Evolutionary conservation across 768 basidiomycete genomes (phyloP), one percentile per base, ranked within the genome.

Genomic region (Tulasnella sp.): DNA sequence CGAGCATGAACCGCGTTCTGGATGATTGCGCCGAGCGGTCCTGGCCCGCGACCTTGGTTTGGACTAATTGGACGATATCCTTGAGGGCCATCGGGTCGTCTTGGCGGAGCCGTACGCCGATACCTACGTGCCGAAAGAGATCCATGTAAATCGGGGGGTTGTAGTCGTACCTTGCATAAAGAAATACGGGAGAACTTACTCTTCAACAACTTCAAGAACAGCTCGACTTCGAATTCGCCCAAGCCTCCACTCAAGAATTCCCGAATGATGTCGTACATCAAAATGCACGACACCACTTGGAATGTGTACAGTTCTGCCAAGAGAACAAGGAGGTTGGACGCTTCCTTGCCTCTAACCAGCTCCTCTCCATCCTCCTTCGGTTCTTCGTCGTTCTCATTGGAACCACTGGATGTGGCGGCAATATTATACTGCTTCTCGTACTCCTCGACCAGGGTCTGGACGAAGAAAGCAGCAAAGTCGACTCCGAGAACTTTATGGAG

Each of bases 291-390:
- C 76, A 99, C 90, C 34, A 98, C 94, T 86, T 96, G 94, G 84
- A 98, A 96, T 84, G 98, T 98, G 87, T 98, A 99, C 27, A 99
- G 87, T 84, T 98, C 96, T 2, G 95, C 94, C 31, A 98, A 86
- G 34, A 99, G 89, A 1, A 94, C 90, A 58, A 97, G 88, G 44
- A 99, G 86, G 84, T 99, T 99, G 14, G 93, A 91, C 81, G 92
- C 92, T 83, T 97, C 95, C 85, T 99, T 99, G 40, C 95, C 94
- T 34, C n/a, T 68, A 31, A 68, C 27, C 27, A 5, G 27, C 62
- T 68, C 62, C 8, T 86, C 84, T 1, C 85, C 86, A 12, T 83
- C 80, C 24, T 83, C 82, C 1, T 83, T 81, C 31, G 74, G 75
- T 21, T 83, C 73, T 0, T 71, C 74, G 48, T 82, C 77, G 46